Base-by-base conservation (phyloP, 176 grass and related monocot genomes). In the Paspalum notatum region DNA sequence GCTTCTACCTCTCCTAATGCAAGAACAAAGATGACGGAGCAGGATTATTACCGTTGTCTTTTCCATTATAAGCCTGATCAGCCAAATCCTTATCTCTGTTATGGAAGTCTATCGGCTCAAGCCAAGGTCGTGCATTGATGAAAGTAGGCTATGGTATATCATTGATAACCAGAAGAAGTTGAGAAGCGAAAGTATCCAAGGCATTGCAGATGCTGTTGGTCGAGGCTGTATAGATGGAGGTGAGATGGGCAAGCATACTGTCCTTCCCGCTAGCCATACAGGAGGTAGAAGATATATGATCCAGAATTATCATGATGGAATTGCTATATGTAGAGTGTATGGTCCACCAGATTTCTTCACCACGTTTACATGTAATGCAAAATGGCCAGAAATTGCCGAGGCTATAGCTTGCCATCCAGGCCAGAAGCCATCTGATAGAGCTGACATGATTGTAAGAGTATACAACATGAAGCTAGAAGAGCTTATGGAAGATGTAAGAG, bases 1-100 rank as follows among this genome's bases (percentile, higher is more conserved):
- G 8, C 0, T 0, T 9, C 18, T 0, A 8, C 1, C 0, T 0
- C 3, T 0, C 0, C 0, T 0, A 55, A 55, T 8, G 1, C 52
- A 2, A 1, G 5, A 0, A n/a, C 7, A 0, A 55, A n/a, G 7
- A 6, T 55, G 6, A 55, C 18, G 0, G 6, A 6, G 49, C 49
- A 17, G 0, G 15, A 52, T 16, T 52, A 52, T 16, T 52, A 16
- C 15, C 17, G 49, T 12, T 52, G 17, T 4, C 6, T 16, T 5
- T 17, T 52, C 6, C 49, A 52, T 16, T 52, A 52, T 15, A 16
- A 16, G 6, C 15, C 3, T 1, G 6, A 17, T 0, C 49, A 52
- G 1, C 49, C 49, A 6, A 52, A 52, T 6, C 49, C 49, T 0
- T 52, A 52, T 0, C 49, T 52, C 3, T 52, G 5, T 6, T 52